Base-by-base conservation (phyloP, 441 rosid genomes). In the Erodium texanum region DNA sequence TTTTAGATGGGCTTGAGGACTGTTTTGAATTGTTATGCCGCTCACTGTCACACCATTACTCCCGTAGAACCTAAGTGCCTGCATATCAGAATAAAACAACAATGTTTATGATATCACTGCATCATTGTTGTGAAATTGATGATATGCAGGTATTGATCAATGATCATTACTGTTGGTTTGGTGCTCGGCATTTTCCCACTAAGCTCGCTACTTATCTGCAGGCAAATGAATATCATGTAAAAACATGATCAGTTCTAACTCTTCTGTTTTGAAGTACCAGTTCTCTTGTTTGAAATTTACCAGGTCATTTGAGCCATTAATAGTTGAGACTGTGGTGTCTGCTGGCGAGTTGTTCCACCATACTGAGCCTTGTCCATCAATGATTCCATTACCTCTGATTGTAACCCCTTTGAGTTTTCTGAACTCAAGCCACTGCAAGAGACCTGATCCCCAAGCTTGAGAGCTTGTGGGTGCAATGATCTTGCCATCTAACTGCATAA, bases 1-100 rank as follows among this genome's bases (percentile, higher is more conserved):
- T 79, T 90, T 89, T 76, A 95, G 95, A 75, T 95, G 99, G 83
- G 90, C 86, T 48, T 86, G 98, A 15, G 97, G 99, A 77, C 98
- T 94, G 86, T 92, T 89, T 70, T 84, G 93, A 71, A 94, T 87
- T 65, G 80, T 92, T 70, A 94, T 92, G 56, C 98, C 98, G 0
- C 84, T 75, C 70, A 94, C 93, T 6, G 88, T 85, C 64, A 76
- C 88, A 62, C 83, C 83, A 66, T 76, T 67, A 70, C 98, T 89
- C 65, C 96, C 97, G 16, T 82, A 94, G 79, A 92, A 88, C 74
- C 97, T 75, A 29, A 94, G 75, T 58, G 97, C 99, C 99, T 94
- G 80, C 52, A 70, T 43, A 76, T 34, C 24, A 77, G 69, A 67
- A 66, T 45, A 45, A 29, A 10, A 14, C 43, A 43, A 69, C 63